Percentiles rank a stretch among this genome's conserved stretches.
These are phyloP conservation scores for Collybia nuda DNA, from an alignment of 768 basidiomycete species.

Conservation along the genomic window DNA sequence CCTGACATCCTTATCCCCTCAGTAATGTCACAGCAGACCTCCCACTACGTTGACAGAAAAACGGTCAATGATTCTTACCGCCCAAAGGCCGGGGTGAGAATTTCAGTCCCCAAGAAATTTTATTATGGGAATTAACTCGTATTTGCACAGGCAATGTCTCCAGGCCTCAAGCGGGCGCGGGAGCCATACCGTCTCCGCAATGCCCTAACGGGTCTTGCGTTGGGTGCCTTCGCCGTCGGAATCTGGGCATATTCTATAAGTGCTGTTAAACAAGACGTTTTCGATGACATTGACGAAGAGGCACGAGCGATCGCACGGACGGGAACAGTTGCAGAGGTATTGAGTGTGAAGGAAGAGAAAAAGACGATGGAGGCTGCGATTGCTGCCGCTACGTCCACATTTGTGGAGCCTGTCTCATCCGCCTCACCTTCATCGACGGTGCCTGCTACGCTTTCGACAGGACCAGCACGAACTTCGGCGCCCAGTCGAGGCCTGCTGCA, in stretches of 20 bases:
- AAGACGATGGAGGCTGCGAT: conserved; percentile 19
- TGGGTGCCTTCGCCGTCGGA: conserved; percentile 74
- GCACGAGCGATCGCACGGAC: conserved; percentile 52
- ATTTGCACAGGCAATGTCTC: conserved; percentile 70
- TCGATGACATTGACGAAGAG: conserved; percentile 84
- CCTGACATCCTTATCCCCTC: no score
- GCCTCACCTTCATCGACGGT: conserved; percentile 1
- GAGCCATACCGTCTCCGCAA: conserved; percentile 81
- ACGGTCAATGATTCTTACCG: conserved; percentile 49
- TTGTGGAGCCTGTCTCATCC: neutral
- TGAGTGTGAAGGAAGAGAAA: conserved; percentile 30
- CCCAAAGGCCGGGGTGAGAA: conserved; percentile 49
- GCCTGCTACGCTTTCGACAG: neutral
- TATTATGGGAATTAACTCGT: neutral
- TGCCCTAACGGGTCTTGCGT: conserved; percentile 68
- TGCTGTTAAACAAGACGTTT: conserved; percentile 92
- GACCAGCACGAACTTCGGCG: conserved; percentile 2
- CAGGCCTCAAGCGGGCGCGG: conserved; percentile 84
- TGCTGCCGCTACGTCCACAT: conserved; percentile 8
- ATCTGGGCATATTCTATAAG: conserved; percentile 93
- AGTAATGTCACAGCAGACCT: conserved; percentile 1
- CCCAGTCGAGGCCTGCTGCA: conserved; percentile 44
- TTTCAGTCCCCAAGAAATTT: neutral
- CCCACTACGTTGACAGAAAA: conserved; percentile 44
- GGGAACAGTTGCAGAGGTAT: conserved; percentile 19